phyloP scores from a whole-genome alignment of 352 stramenopile genomes.

The Hyaloperonospora arabidopsidis region DNA sequence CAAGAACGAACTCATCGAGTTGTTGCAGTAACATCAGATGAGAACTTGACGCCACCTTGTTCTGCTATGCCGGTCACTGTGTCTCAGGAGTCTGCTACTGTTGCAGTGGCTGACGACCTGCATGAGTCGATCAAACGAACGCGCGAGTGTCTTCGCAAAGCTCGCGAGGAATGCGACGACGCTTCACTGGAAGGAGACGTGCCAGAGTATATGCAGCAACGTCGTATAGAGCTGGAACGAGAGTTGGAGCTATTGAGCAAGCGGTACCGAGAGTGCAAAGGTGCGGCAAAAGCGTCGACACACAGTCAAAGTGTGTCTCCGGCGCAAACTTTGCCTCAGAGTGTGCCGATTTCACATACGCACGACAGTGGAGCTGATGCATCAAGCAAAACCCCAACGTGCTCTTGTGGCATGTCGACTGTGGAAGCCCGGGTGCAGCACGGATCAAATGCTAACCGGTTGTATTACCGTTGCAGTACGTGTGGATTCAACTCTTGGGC shows the following conservation, averaged over 20 bases:
- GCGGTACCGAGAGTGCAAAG: slow-evolving; percentile 53
- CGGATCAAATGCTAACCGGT: slow-evolving; percentile 49
- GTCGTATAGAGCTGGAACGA: slow-evolving; percentile 44
- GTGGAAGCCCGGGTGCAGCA: slow-evolving; percentile 53
- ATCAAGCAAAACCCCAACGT: slow-evolving; percentile 26
- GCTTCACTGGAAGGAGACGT: slow-evolving; percentile 74
- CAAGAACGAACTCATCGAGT: slow-evolving; percentile 18
- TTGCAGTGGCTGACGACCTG: slow-evolving; percentile 24
- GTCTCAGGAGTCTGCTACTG: slow-evolving; percentile 17
- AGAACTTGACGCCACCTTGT: slow-evolving; percentile 14
- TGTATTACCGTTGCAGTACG: slow-evolving; percentile 64
- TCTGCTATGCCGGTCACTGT: slow-evolving; percentile 14
- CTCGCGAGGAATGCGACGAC: slow-evolving; percentile 78
- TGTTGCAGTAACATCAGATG: slow-evolving; percentile 3
- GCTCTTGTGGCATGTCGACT: slow-evolving; percentile 59
- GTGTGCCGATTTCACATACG: slow-evolving; percentile 5
- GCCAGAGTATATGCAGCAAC: slow-evolving; percentile 36
- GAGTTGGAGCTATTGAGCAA: slow-evolving; percentile 53
- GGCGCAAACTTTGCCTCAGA: slow-evolving; percentile 8
- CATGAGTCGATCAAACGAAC: slow-evolving; percentile 53
- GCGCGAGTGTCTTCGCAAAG: slow-evolving; percentile 47
- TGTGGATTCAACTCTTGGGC: slow-evolving; percentile 77
- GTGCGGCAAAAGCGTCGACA: slow-evolving; percentile 13
- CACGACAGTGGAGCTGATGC: slow-evolving; percentile 8
- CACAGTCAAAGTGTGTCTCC: slow-evolving; percentile 16